Base-by-base conservation (phyloP, 2,329 filamentous ascomycete genomes). In the Neonectria ditissima region DNA sequence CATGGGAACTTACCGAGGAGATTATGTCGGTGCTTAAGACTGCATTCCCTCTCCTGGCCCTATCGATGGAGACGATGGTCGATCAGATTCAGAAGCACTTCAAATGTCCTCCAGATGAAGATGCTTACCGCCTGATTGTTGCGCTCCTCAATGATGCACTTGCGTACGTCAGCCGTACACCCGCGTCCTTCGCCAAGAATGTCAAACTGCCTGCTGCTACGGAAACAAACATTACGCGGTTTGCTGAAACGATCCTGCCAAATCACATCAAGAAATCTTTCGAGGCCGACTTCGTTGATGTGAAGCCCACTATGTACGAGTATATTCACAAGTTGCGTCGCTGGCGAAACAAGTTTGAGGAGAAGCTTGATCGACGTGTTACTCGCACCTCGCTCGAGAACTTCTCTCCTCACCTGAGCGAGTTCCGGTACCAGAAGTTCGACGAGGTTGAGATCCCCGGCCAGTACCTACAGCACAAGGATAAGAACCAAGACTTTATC, bases 61-160 rank as follows among this genome's bases (percentile, higher is more conserved):
- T 98, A 45, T 97, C 95, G 0, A 98, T 99, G 96, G 96, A 99
- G 81, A 97, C 95, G 0, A 99, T 98, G 94, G 94, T 98, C 30
- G 96, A 99, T 76, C 95, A 98, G 80, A 97, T 99, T 63, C 92
- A 96, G 78, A 98, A 98, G 84, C 92, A 98, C 80, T 99, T 99
- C 87, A 99, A 99, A 81, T 98, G 96, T 74, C 95, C 95, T 14
- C 95, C 95, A 0, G 96, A 99, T 73, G 96, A 99, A 78, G 96
- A 99, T 81, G 97, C 96, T 2, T 98, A 98, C 79, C 88, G 96
- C 53, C 85, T 99, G 16, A 99, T 99, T 69, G 95, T 98, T n/a
- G 97, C 96, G 3, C 83, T 99, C 11, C 87, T 99, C 22, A 99
- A 99, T 76, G 96, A 99, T 78, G 96, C 93, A 0, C 81, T 99